Base-by-base conservation (phyloP, 495 filamentous ascomycete species). In the Parathielavia hyrcaniae region DNA sequence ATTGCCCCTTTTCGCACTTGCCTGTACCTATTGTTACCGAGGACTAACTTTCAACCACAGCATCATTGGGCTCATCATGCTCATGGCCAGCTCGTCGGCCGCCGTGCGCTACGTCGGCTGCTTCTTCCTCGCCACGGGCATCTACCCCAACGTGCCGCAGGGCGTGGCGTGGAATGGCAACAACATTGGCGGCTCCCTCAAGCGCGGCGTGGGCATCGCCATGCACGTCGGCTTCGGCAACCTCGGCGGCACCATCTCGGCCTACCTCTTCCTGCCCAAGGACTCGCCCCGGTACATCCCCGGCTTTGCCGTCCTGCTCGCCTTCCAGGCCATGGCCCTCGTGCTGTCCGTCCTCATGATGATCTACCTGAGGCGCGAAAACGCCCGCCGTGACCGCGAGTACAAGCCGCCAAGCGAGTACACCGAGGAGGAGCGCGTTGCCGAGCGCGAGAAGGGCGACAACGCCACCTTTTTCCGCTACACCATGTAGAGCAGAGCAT, bases 151-250 rank as follows among this genome's bases (percentile, higher is more conserved):
- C 39, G 82, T 86, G 6, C 87, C 86, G 3, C 83, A 86, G 56
- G 83, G 86, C 50, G 76, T 91, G 11, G 85, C 85, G 0, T 91
- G 87, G 88, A 88, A 89, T 47, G 86, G 87, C 13, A 88, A 88
- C 72, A 91, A 91, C 66, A 86, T 89, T 47, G 86, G 85, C 22
- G 88, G 88, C 1, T 87, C 88, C 55, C 87, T 86, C 12, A 91
- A 91, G 69, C 82, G 88, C 26, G 83, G 81, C 54, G 86, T 87
- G 41, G 87, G 86, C 41, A 90, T 89, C 56, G 88, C 88, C n/a
- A 81, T 90, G 77, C 88, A 91, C 67, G 86, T 91, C 49, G 83
- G 81, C 20, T 88, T 91, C 62, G 88, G 87, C 50, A 90, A 89
- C 68, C 69, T 88, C 8, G 87, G 87, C 19, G 87, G 86, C 26